Conservation (phyloP, 1,284 basidiomycete genomes). For the Ceratobasidium sp. region DNA sequence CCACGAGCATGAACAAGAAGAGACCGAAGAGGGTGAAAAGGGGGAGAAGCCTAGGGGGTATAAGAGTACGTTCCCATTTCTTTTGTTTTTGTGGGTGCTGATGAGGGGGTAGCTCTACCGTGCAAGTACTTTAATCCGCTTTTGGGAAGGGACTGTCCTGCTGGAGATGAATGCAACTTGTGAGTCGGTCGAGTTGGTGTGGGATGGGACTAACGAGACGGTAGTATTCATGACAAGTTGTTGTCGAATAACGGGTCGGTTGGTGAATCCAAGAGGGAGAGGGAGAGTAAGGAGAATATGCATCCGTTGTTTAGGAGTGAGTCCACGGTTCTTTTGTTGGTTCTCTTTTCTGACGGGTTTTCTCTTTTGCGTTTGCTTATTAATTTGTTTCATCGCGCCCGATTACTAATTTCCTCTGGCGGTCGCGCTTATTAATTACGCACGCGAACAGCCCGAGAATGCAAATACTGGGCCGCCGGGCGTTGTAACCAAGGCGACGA, state of each 20-base stretch:
- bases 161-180: slow-evolving; percentile 33
- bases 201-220: neutral
- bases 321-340: too few species aligned
- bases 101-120: slow-evolving; percentile 5
- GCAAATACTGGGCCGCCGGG: slow-evolving; percentile 39
- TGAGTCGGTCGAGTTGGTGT: neutral
- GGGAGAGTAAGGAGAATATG: neutral
- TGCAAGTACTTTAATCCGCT: slow-evolving; percentile 38
- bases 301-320: slow-evolving; percentile 31
- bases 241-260: slow-evolving; percentile 30
- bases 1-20: neutral
- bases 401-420: too few species aligned
- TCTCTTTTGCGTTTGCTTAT: too few species aligned
- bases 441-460: slow-evolving; percentile 23
- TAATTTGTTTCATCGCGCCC: too few species aligned
- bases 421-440: neutral
- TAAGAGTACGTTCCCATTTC: slow-evolving; percentile 9
- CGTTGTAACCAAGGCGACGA: slow-evolving; percentile 40
- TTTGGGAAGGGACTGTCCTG: slow-evolving; percentile 28
- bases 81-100: neutral
- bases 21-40: slow-evolving; percentile 12
- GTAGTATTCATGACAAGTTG: slow-evolving; percentile 32
- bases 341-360: too few species aligned
- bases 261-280: neutral
- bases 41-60: slow-evolving; percentile 32